Evolutionary conservation across 768 basidiomycete genomes (phyloP), one percentile per base, ranked within the genome.

Genomic region (Daedaleopsis nitida): DNA sequence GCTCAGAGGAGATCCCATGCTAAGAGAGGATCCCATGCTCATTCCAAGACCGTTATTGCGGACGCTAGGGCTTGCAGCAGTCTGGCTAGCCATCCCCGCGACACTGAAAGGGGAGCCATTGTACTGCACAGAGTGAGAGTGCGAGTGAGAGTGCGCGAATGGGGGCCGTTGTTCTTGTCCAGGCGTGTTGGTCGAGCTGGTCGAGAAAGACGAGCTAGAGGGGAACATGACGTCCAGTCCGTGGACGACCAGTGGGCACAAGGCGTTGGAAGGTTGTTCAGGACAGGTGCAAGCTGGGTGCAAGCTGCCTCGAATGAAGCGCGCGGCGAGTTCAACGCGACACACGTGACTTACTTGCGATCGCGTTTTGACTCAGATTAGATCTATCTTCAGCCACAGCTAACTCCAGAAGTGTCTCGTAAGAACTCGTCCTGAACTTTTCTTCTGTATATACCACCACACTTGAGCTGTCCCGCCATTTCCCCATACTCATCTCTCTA

Each of bases 1-100:
- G n/a, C 80, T 79, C 59, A 89, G 80, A 23, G 85, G 80, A 4
- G 80, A 74, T 19, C 63, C 63, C 49, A 64, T 62, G 6, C 57
- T 60, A 24, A 86, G 76, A 11, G 79, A 71, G 39, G 75, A 67
- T 2, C 63, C 59, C 48, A 67, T 66, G 27, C 65, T 64, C 52
- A 71, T 64, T n/a, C 59, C 60, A 24, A 67, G 49, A 35, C 57
- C 59, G 1, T 72, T 67, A 23, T 83, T 76, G 82, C 88, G 88
- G 1, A 82, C 68, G 61, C 78, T 82, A 1, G 85, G 80, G 53
- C 74, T 75, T 81, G 85, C 10, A 74, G 74, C 74, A 16, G 79
- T 77, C 21, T 84, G 81, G 10, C 80, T 77, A 10, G 83, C 78
- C 83, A 88, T 84, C 24, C 86, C 85, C 12, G 85, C 85, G 34